Evolutionary conservation across 2,329 filamentous ascomycete genomes (phyloP).

Genomic region (Aspergillus sp.): DNA sequence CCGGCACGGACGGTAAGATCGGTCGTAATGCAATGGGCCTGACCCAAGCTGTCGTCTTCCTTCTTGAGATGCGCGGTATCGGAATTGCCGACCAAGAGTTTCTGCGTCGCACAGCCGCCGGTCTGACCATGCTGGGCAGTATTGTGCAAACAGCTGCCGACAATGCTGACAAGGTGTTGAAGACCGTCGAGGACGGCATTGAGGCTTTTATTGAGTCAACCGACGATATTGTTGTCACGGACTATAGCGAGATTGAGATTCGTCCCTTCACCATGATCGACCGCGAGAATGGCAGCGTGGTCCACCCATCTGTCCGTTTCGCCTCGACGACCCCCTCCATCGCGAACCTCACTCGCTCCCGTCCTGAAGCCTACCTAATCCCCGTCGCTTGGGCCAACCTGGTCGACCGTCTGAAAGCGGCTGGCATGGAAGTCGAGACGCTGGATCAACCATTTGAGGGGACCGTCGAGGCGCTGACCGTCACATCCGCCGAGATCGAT

Average conservation of each 20-base stretch:
- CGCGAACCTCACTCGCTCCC: slow-evolving; percentile 12
- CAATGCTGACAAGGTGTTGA: slow-evolving; percentile 1
- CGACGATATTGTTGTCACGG: slow-evolving; percentile 3
- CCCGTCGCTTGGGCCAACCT: slow-evolving; percentile 5
- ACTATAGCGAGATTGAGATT: slow-evolving; percentile 3
- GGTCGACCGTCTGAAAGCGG: slow-evolving; percentile 1
- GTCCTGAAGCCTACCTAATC: slow-evolving; percentile 12
- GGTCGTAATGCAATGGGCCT: slow-evolving; percentile 15
- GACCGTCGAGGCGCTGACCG: slow-evolving; percentile 6
- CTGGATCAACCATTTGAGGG: slow-evolving; percentile 9
- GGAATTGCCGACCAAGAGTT: slow-evolving; percentile 11
- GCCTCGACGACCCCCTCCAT: slow-evolving; percentile 10
- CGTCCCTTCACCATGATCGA: slow-evolving; percentile 12
- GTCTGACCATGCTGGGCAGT: slow-evolving; percentile 8
- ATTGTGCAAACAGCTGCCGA: slow-evolving; percentile 14
- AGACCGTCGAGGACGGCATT: slow-evolving; percentile 11
- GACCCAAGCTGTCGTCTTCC: slow-evolving; percentile 12
- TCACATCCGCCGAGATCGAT: slow-evolving; percentile 5
- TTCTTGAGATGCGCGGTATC: slow-evolving; percentile 13
- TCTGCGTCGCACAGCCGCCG: slow-evolving; percentile 9
- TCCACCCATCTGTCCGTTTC: slow-evolving; percentile 12
- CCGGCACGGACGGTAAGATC: slow-evolving; percentile 11
- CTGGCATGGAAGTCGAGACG: neutral
- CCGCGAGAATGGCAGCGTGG: slow-evolving; percentile 6
- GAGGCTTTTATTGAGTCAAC: neutral